A percentile compares a stretch with the other conserved stretches of the same genome.
Evolutionary conservation across 352 stramenopile species (phyloP).

Genomic region (Saprolegnia diclina): DNA sequence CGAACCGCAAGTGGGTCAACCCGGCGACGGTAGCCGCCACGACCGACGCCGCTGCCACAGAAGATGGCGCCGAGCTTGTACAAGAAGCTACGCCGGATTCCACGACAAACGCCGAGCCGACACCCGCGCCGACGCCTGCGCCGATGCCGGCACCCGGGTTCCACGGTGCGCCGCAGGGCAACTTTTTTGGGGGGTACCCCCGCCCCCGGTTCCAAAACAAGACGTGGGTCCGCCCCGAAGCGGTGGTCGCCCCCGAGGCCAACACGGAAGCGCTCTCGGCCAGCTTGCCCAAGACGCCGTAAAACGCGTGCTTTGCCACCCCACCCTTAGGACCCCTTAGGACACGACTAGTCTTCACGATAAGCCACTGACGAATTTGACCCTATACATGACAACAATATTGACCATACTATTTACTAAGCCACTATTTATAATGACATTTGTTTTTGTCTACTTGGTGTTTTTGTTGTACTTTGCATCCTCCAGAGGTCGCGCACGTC

Average conservation of each 20-base stretch:
- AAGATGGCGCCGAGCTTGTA: slow-evolving; percentile 52
- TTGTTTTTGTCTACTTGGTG: neutral
- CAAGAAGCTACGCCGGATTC: slow-evolving; percentile 24
- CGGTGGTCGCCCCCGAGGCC: slow-evolving; percentile 29
- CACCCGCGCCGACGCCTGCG: slow-evolving; percentile 26
- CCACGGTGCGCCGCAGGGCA: slow-evolving; percentile 54
- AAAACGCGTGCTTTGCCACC: neutral
- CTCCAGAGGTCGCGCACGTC: no score
- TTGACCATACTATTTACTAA: neutral
- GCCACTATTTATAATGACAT: slow-evolving; percentile 6
- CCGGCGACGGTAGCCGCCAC: slow-evolving; percentile 30
- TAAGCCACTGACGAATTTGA: neutral
- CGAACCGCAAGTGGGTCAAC: slow-evolving; percentile 83
- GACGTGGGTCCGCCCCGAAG: slow-evolving; percentile 76
- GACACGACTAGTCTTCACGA: neutral
- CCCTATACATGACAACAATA: neutral
- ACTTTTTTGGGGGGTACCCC: slow-evolving; percentile 34
- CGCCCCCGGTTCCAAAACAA: slow-evolving; percentile 84
- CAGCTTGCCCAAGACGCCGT: slow-evolving; percentile 66
- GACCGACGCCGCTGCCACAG: neutral
- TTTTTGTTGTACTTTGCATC: no score
- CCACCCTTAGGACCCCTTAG: no score
- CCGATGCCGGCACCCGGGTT: slow-evolving; percentile 48
- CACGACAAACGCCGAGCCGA: neutral
- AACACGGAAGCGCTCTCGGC: slow-evolving; percentile 60